These are phyloP conservation scores for Excoecaria cochinchinensis DNA, from an alignment of 345 rosid species.

Conservation along the genomic window DNA sequence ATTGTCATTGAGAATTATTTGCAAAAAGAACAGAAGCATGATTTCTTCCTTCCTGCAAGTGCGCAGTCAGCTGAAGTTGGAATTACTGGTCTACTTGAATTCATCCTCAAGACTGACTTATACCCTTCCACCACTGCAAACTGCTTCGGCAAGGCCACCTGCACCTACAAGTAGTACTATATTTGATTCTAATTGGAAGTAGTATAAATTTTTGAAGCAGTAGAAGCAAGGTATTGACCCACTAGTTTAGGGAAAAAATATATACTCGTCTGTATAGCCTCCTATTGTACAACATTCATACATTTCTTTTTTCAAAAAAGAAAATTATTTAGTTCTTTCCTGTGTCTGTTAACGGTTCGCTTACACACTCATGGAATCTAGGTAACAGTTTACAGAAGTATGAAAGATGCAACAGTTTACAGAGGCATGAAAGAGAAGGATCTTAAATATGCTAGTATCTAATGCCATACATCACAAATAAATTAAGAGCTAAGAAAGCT, in stretches of 20 bases:
- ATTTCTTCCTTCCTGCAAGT: conserved; percentile 91
- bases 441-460: too few species aligned
- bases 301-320: not conserved
- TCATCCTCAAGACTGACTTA: conserved; percentile 75
- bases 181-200: conserved; percentile 40
- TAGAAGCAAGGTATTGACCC: conserved; percentile 12
- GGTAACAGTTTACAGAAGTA: too few species aligned
- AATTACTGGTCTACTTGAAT: conserved; percentile 89
- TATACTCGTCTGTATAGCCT: conserved; percentile 30
- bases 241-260: conserved; percentile 8
- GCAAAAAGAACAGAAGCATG: conserved; percentile 98
- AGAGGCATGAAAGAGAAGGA: too few species aligned
- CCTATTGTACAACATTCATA: conserved; percentile 42
- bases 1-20: conserved; percentile 51
- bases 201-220: conserved; percentile 28
- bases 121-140: conserved; percentile 69
- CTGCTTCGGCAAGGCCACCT: conserved; percentile 36
- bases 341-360: not conserved
- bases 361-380: too few species aligned
- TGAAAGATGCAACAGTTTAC: too few species aligned
- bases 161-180: conserved; percentile 12
- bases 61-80: conserved; percentile 95
- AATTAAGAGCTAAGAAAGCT: too few species aligned
- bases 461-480: too few species aligned
- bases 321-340: not conserved